phyloP scores from a whole-genome alignment of 306 rosid species.

The Ammopiptanthus mongolicus region DNA sequence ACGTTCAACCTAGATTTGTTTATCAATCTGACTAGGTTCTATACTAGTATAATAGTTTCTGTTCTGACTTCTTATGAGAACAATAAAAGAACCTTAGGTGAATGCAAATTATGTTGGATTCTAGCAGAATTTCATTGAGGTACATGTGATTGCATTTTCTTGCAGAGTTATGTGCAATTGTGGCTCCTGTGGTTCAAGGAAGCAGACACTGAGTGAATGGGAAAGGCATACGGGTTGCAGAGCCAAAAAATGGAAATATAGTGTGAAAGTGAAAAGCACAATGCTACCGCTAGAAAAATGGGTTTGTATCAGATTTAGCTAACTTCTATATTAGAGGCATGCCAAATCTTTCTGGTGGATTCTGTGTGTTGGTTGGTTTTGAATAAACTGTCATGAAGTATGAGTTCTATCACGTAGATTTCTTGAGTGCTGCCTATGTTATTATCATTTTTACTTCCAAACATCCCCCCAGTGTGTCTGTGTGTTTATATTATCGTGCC shows the following conservation, averaged over 20 bases:
- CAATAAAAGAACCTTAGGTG: not conserved
- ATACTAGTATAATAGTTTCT: not conserved
- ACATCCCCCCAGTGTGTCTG: not conserved
- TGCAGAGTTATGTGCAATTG: slow-evolving; percentile 78
- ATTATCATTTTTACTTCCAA: not conserved
- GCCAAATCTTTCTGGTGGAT: not conserved
- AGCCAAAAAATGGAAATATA: slow-evolving; percentile 95
- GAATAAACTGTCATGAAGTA: slow-evolving; percentile 8
- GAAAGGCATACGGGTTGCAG: slow-evolving; percentile 91
- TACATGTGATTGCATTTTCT: slow-evolving; percentile 28
- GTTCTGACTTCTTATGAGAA: not conserved
- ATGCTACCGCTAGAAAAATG: slow-evolving; percentile 89
- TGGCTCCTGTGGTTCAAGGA: slow-evolving; percentile 70
- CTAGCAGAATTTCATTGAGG: slow-evolving; percentile 15
- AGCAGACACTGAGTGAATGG: slow-evolving; percentile 90
- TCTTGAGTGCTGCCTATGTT: not conserved
- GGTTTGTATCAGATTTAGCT: slow-evolving; percentile 51
- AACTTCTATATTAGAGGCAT: slow-evolving; percentile 4
- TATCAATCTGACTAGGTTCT: not conserved
- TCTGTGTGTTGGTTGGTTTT: slow-evolving; percentile 1
- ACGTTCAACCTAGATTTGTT: slow-evolving; percentile 7
- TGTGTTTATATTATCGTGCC: not conserved
- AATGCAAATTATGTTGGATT: not conserved
- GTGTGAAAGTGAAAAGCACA: slow-evolving; percentile 86
- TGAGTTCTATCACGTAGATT: not conserved